Conservation (phyloP, 2,329 filamentous ascomycete genomes). For the Microcyclospora tardicrescens region DNA sequence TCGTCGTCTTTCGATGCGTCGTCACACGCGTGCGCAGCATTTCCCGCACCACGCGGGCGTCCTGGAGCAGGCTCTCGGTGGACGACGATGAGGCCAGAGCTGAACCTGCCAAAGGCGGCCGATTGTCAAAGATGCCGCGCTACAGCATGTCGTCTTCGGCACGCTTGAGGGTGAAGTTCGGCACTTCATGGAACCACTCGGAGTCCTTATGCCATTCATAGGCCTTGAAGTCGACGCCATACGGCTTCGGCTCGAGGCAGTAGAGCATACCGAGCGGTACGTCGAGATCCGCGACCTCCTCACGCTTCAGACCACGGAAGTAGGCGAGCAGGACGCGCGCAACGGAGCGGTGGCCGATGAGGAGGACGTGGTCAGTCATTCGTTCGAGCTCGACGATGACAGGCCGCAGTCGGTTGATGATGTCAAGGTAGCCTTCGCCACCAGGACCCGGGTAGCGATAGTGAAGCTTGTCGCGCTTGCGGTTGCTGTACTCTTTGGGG, state of each 20-base stretch:
- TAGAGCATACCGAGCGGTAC: conserved; percentile 90
- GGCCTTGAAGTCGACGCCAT: conserved; percentile 92
- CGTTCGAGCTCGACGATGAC: conserved; percentile 96
- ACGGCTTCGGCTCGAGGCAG: conserved; percentile 92
- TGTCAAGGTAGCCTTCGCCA: conserved; percentile 90
- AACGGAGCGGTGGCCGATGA: conserved; percentile 85
- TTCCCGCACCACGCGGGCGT: background rate
- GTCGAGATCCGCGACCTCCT: conserved; percentile 88
- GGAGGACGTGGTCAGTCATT: conserved; percentile 87
- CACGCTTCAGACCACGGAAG: conserved; percentile 81
- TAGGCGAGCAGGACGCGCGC: conserved; percentile 89
- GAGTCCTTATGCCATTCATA: conserved; percentile 73
- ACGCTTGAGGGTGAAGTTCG: conserved; percentile 65
- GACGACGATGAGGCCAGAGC: background rate
- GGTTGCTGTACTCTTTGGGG: conserved; percentile 68
- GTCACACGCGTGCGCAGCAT: background rate
- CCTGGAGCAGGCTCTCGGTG: background rate
- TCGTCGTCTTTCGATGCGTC: background rate
- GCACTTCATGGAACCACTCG: conserved; percentile 73
- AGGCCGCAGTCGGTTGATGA: conserved; percentile 86
- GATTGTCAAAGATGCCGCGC: background rate
- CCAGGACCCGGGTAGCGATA: conserved; percentile 95
- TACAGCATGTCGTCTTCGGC: conserved; percentile 30
- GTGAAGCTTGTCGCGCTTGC: conserved; percentile 74
- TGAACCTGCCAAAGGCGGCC: no score